Evolutionary conservation across 2,329 filamentous ascomycete genomes (phyloP).

Genomic region (Onygenales sp.): DNA sequence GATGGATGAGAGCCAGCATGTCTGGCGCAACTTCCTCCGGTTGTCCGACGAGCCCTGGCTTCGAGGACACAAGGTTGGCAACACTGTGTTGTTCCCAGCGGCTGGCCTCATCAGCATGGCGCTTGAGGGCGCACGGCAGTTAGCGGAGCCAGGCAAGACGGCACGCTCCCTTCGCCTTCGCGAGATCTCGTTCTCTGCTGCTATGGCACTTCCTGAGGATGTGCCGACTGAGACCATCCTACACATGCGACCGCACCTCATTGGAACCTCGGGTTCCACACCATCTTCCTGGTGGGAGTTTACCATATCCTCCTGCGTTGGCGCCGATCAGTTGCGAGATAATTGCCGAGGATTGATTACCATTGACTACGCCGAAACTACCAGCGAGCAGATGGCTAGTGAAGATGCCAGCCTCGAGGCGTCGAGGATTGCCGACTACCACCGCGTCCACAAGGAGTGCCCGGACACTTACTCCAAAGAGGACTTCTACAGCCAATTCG

Average conservation of each 20-base stretch:
- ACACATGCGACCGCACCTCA: neutral
- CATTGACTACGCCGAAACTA: slow-evolving; percentile 3
- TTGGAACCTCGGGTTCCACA: neutral
- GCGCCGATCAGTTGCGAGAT: slow-evolving; percentile 2
- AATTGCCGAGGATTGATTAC: slow-evolving; percentile 4
- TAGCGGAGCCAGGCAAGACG: slow-evolving; percentile 1
- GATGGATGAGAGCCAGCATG: slow-evolving; percentile 1
- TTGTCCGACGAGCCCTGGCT: slow-evolving; percentile 3
- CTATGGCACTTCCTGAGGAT: neutral
- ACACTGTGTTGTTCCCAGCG: neutral
- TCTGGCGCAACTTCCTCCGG: slow-evolving; percentile 4
- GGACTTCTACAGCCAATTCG: slow-evolving; percentile 1
- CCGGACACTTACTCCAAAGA: neutral
- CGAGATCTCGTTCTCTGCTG: neutral
- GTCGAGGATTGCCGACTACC: neutral
- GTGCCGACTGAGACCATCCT: neutral
- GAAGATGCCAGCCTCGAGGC: neutral
- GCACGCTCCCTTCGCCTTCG: neutral
- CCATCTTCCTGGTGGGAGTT: slow-evolving; percentile 5
- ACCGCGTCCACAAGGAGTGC: slow-evolving; percentile 1
- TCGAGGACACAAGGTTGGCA: slow-evolving; percentile 1
- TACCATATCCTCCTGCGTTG: slow-evolving; percentile 4
- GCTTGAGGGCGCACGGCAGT: slow-evolving; percentile 1
- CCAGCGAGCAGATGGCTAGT: neutral
- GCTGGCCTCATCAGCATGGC: slow-evolving; percentile 3